These are phyloP conservation scores for Stemphylium vesicarium DNA, from an alignment of 2,329 filamentous ascomycete species.

Conservation along the genomic window DNA sequence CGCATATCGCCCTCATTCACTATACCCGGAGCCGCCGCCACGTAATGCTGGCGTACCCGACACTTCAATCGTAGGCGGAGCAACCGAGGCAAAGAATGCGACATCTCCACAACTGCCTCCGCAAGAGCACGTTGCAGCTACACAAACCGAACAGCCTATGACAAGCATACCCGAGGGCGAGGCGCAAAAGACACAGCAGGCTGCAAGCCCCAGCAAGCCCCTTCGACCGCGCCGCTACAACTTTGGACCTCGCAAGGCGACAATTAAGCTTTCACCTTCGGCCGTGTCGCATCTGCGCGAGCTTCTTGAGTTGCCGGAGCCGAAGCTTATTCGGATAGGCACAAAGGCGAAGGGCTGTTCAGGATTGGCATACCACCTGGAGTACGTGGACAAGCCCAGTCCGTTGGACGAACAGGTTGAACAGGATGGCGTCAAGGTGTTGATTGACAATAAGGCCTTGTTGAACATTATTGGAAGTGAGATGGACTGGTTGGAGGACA, in stretches of 20 bases:
- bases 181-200: slow-evolving; percentile 64
- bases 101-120: slow-evolving; percentile 51
- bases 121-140: slow-evolving; percentile 24
- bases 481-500: slow-evolving; percentile 99
- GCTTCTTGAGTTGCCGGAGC: slow-evolving; percentile 82
- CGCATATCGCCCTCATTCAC: slow-evolving; percentile 65
- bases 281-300: slow-evolving; percentile 80
- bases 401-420: slow-evolving; percentile 90
- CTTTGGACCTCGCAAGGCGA: slow-evolving; percentile 83
- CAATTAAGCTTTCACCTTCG: slow-evolving; percentile 81
- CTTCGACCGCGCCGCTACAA: slow-evolving; percentile 68
- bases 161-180: slow-evolving; percentile 65
- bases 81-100: slow-evolving; percentile 56
- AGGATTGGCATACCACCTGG: slow-evolving; percentile 88
- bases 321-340: slow-evolving; percentile 91
- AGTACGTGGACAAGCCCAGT: slow-evolving; percentile 91
- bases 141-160: slow-evolving; percentile 42
- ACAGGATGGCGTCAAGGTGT: slow-evolving; percentile 92
- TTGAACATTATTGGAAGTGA: slow-evolving; percentile 98
- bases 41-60: slow-evolving; percentile 65
- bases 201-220: slow-evolving; percentile 54
- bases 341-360: slow-evolving; percentile 95
- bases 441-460: slow-evolving; percentile 96
- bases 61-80: slow-evolving; percentile 64
- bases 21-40: slow-evolving; percentile 64